These are phyloP conservation scores for Clarireedia monteithiana DNA, from an alignment of 2,329 filamentous ascomycete species.

Conservation along the genomic window DNA sequence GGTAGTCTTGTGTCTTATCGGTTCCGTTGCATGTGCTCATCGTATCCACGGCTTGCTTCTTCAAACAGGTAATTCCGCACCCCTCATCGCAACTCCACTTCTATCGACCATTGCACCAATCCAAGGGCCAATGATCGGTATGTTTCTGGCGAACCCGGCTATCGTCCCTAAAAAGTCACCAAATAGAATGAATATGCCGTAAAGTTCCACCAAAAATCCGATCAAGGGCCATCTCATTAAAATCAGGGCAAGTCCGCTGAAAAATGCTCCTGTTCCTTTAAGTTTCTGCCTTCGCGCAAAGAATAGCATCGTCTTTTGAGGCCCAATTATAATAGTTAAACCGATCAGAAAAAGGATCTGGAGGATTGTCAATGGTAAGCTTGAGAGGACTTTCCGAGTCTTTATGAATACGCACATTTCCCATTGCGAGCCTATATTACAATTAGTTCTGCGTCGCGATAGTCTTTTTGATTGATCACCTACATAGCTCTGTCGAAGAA, in stretches of 20 bases:
- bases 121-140: slow-evolving; percentile 82
- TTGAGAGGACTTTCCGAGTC: slow-evolving; percentile 37
- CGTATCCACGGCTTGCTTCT: not conserved
- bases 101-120: slow-evolving; percentile 69
- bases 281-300: slow-evolving; percentile 91
- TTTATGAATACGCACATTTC: slow-evolving; percentile 46
- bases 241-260: slow-evolving; percentile 74
- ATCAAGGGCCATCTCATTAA: slow-evolving; percentile 84
- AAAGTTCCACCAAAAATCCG: slow-evolving; percentile 84
- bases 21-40: not conserved
- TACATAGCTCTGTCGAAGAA: slow-evolving; percentile 98
- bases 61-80: slow-evolving; percentile 72
- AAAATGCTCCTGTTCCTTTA: slow-evolving; percentile 85
- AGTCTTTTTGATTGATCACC: slow-evolving; percentile 29
- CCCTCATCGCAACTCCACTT: slow-evolving; percentile 59
- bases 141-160: slow-evolving; percentile 73
- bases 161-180: slow-evolving; percentile 95
- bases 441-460: not conserved
- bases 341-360: slow-evolving; percentile 97
- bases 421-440: slow-evolving; percentile 79
- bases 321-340: slow-evolving; percentile 89
- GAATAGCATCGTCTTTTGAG: slow-evolving; percentile 85
- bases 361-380: slow-evolving; percentile 8
- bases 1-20: not conserved
- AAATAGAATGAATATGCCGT: slow-evolving; percentile 89